phyloP scores from a whole-genome alignment of 371 early-diverging fungal genomes.

The Syncephalastrum racemosum region DNA sequence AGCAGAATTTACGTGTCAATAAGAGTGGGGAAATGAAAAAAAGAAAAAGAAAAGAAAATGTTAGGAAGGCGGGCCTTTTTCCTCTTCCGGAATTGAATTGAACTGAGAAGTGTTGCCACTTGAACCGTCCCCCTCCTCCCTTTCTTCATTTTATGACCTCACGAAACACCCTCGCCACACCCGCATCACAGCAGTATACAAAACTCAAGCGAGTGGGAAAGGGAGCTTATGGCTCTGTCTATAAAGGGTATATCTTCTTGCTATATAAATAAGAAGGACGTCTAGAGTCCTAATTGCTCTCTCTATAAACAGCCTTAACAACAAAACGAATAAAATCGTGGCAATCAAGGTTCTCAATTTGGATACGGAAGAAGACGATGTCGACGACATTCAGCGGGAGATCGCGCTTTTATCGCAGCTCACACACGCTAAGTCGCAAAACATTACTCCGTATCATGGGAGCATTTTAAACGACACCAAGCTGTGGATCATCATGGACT shows the following conservation, averaged over 20 bases:
- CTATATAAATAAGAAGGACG: slow-evolving; percentile 49
- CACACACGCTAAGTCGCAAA: slow-evolving; percentile 77
- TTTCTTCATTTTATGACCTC: slow-evolving; percentile 14
- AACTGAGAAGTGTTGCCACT: too few species aligned
- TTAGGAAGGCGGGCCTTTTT: neutral
- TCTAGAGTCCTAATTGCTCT: neutral
- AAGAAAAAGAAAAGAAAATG: neutral
- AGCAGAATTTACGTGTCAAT: too few species aligned
- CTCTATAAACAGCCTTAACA: slow-evolving; percentile 54
- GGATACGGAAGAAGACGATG: slow-evolving; percentile 95
- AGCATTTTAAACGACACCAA: slow-evolving; percentile 88
- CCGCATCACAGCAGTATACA: slow-evolving; percentile 44
- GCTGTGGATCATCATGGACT: slow-evolving; percentile 98
- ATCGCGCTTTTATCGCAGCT: slow-evolving; percentile 87
- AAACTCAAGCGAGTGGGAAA: slow-evolving; percentile 49
- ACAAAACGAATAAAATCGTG: slow-evolving; percentile 69
- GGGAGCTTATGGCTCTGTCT: slow-evolving; percentile 59
- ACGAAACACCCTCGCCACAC: slow-evolving; percentile 10
- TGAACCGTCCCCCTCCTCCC: neutral
- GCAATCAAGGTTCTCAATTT: slow-evolving; percentile 97
- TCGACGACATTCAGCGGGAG: slow-evolving; percentile 94
- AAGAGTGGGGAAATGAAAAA: too few species aligned
- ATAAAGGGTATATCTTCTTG: slow-evolving; percentile 52
- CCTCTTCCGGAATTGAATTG: neutral
- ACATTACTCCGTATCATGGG: slow-evolving; percentile 94